phyloP scores from a whole-genome alignment of 768 basidiomycete genomes.

The Leccinum sublutescens region DNA sequence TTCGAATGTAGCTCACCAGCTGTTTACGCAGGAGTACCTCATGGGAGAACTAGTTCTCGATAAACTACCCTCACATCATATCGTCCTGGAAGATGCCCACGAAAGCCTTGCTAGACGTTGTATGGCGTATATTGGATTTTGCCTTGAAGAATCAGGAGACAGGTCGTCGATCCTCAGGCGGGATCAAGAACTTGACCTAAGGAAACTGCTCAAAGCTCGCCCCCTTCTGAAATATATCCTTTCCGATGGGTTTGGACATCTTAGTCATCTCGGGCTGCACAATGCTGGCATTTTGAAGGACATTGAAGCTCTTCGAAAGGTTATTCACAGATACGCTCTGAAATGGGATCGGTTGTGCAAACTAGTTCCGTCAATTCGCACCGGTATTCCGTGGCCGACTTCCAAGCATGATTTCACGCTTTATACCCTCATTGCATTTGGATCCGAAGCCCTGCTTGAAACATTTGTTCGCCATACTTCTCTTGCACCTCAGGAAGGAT shows the following conservation, averaged over 20 bases:
- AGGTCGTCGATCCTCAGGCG: no score
- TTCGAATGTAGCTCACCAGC: no score
- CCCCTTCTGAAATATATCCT: constrained; percentile 14
- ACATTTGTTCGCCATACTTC: background rate
- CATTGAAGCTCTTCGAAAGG: background rate
- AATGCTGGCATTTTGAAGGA: constrained; percentile 1
- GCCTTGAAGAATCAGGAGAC: no score
- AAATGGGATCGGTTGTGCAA: constrained; percentile 6
- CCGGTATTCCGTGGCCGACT: constrained; percentile 4
- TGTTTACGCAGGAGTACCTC: no score
- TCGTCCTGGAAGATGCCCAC: no score
- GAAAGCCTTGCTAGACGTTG: no score
- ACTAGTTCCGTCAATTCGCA: background rate
- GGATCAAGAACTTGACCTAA: background rate
- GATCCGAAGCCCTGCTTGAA: background rate
- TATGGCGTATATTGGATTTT: no score
- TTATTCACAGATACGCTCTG: background rate
- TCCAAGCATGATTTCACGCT: constrained; percentile 3
- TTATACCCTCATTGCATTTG: constrained; percentile 9
- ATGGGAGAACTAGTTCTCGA: background rate
- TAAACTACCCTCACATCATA: background rate
- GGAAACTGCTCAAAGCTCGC: background rate
- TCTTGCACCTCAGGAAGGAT: background rate
- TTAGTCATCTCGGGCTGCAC: background rate
- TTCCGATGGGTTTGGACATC: constrained; percentile 11